Evolutionary conservation across 495 filamentous ascomycete species (phyloP), one percentile per base, ranked within the genome.

Genomic region (Neohortaea acidophila): DNA sequence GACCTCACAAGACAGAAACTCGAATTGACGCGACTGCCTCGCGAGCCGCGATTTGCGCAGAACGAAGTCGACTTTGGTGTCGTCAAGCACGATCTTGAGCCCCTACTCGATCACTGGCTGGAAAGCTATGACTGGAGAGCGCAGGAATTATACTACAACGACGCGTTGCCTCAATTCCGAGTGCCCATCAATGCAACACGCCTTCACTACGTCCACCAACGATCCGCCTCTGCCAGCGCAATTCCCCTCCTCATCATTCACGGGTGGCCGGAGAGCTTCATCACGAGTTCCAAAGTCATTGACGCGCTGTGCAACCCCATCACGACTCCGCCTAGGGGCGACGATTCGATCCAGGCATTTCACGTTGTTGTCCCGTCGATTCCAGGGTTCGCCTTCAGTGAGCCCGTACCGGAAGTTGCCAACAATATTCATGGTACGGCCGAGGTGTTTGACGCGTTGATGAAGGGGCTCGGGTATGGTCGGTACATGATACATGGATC

Each of bases 111-210:
- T 27, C 54, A 54, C 36, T 60, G 59, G 56, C 58, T 71, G 5
- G 72, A 76, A 37, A 51, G 60, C 28, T 79, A 79, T 54, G 60
- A 65, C 44, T 81, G 75, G 73, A 62, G 73, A 21, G 53, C 56
- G 4, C 59, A 68, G 38, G 75, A 81, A 52, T 46, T 57, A 11
- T 49, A 52, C 21, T 56, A 76, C 46, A 78, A 80, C 53, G 48
- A 47, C 11, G 49, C 59, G 0, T 53, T 77, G 21, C 73, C 71
- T 2, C 73, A 80, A 55, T 79, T 66, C 51, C 65, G 71, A 14
- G 73, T 70, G 8, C 55, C 59, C 4, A 57, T 79, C 37, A 38
- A 57, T 14, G 24, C 49, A 12, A 41, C 44, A n/a, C 52, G 58
- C 8, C 36, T 63, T 2, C 59, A 63, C 33, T 61, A 61, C 39